Evolutionary conservation across 2,329 filamentous ascomycete species (phyloP), one percentile per base, ranked within the genome.

Genomic region (Fonsecaea multimorphosa): DNA sequence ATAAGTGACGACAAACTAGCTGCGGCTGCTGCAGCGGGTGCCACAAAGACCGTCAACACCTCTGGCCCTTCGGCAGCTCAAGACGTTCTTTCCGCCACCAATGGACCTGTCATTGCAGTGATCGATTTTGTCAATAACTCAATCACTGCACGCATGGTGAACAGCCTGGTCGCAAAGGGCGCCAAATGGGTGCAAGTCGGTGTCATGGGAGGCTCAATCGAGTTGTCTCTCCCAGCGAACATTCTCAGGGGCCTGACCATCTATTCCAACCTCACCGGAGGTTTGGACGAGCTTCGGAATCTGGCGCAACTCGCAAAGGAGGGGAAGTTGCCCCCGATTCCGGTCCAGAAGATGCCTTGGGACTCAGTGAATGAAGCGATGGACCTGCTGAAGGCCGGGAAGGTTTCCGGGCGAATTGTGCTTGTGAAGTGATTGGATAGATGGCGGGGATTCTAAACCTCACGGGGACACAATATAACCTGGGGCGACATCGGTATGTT

Each of bases 51-150:
- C 5, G 24, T 70, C 34, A 38, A 58, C 44, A 51, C 59, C 27
- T 58, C 46, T 9, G 31, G 34, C 4, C 57, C 31, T 11, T 31
- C 56, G 2, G 46, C 53, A 6, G 52, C 29, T 16, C 38, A 68
- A 34, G 22, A 63, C 7, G 55, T 65, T 44, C n/a, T 64, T 12
- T 36, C 38, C 24, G 57, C 58, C 6, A 57, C 65, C 5, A 38
- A 53, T 6, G 68, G 60, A 5, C 68, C 66, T 12, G 38, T 68
- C 19, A 49, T 54, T 22, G 59, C 60, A 5, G 61, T 66, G 6
- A 61, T 70, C n/a, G 68, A 70, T 44, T 68, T 64, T 52, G 68
- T 70, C 2, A 68, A 68, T 49, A 70, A 38, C 53, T 64, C 68
- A 12, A 46, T 36, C 36, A 70, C 68, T 14, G 66, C 68, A 14